Base-by-base conservation (phyloP, 306 rosid species). In the Pyrus bretschneideri region DNA sequence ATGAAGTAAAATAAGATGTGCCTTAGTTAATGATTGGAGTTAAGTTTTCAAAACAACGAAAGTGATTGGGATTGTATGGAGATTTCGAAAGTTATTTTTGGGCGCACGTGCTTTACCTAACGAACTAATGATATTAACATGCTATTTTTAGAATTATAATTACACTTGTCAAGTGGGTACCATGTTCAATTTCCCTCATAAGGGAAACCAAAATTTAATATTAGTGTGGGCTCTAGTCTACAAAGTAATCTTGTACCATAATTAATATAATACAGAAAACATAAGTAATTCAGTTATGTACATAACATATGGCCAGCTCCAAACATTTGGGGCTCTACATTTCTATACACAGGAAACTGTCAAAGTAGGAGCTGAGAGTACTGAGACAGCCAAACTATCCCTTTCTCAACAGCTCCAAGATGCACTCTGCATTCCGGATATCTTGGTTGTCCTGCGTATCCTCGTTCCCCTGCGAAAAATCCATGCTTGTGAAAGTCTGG, bases 401-500 rank as follows among this genome's bases (percentile, higher is more conserved):
- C 66, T 86, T 73, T 60, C 83, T 77, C 72, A 87, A 59, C 84
- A 83, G 68, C 84, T 82, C 80, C 85, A 91, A 31, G 70, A 87
- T 82, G 77, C 90, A 83, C 71, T 89, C 90, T 33, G 89, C 33
- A 80, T 88, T 86, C 78, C 81, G 64, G 69, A 87, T 70, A 22
- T 86, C 85, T 60, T 85, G 85, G 79, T 91, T 83, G 69, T 91
- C 94, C 81, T 87, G 88, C 10, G 89, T 90, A 83, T 91, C 94
- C 69, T 86, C 77, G 62, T 45, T 83, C 45, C 85, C 88, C 71
- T 82, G 95, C 21, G 91, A 90, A 83, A 89, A 90, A 73, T 94
- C 96, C 25, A 84, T 83, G 61, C 76, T 87, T 4, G 93, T 91
- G 76, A 90, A 90, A 59, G 96, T 94, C 81, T 82, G 73, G 72